These are phyloP conservation scores for Biscutella laevigata DNA, from an alignment of 441 rosid species.

Conservation along the genomic window DNA sequence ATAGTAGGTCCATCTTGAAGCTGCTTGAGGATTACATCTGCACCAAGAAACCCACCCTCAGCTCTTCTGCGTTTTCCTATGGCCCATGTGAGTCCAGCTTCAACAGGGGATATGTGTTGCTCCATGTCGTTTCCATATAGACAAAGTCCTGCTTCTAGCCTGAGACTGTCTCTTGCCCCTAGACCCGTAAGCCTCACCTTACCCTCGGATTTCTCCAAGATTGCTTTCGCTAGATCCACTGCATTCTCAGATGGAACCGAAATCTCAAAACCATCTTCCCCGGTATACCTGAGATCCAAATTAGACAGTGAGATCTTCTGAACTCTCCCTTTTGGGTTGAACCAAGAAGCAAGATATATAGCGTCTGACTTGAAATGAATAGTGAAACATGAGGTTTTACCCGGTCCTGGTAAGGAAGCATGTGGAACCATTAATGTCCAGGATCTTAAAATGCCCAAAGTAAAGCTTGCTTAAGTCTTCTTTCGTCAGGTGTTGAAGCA, in stretches of 20 bases:
- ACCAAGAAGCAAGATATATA: no score
- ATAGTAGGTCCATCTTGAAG: conserved; percentile 71
- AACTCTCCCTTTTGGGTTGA: not conserved
- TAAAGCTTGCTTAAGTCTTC: conserved; percentile 81
- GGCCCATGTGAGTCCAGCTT: conserved; percentile 96
- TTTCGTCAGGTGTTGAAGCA: conserved; percentile 77
- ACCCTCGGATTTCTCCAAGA: conserved; percentile 83
- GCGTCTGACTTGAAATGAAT: not conserved
- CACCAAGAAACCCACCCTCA: conserved; percentile 90
- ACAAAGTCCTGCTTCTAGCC: conserved; percentile 90
- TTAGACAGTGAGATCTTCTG: conserved; percentile 1
- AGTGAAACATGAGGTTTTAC: conserved; percentile 32
- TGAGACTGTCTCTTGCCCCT: conserved; percentile 92
- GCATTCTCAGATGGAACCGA: conserved; percentile 83
- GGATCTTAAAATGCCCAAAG: conserved; percentile 74
- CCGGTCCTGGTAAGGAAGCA: conserved; percentile 94
- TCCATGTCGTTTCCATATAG: conserved; percentile 95
- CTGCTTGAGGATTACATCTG: conserved; percentile 77
- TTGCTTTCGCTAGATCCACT: conserved; percentile 79
- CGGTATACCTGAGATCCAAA: conserved; percentile 58
- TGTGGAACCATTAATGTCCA: conserved; percentile 64
- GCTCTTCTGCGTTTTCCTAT: conserved; percentile 88
- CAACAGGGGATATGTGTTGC: conserved; percentile 77
- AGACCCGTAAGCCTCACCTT: conserved; percentile 83
- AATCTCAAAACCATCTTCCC: conserved; percentile 98